phyloP scores from a whole-genome alignment of 495 filamentous ascomycete species.

The Terfezia boudieri region DNA sequence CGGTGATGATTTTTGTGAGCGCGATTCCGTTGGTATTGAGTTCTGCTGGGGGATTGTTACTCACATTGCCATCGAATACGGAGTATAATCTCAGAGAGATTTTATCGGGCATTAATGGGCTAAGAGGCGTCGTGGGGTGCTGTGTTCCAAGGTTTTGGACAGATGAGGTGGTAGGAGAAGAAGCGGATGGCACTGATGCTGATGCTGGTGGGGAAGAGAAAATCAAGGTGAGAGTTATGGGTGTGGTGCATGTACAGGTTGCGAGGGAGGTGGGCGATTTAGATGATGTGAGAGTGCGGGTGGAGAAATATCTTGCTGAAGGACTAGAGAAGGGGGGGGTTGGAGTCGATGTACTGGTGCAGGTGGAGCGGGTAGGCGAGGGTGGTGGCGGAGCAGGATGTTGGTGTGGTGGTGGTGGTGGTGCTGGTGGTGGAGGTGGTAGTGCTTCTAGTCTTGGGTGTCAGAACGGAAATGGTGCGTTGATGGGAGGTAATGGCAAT shows the following conservation, averaged over 20 bases:
- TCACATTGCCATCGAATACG: constrained; percentile 62
- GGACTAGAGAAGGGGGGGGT: constrained; percentile 38
- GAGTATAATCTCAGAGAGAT: constrained; percentile 79
- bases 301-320: constrained; percentile 27
- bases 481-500: no score
- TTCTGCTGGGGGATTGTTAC: constrained; percentile 55
- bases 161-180: constrained; percentile 34
- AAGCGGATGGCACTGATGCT: background rate
- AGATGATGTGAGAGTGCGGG: constrained; percentile 54
- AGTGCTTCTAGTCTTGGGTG: no score
- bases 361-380: constrained; percentile 48
- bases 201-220: constrained; percentile 13
- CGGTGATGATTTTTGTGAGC: constrained; percentile 71
- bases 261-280: constrained; percentile 38
- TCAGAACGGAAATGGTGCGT: no score
- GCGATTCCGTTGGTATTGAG: constrained; percentile 72
- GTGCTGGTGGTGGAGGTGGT: no score
- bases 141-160: constrained; percentile 86
- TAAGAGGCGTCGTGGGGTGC: constrained; percentile 71
- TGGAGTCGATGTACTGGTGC: constrained; percentile 25
- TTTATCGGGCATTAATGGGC: constrained; percentile 55
- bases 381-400: constrained; percentile 52
- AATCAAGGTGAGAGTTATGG: constrained; percentile 32
- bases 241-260: constrained; percentile 66
- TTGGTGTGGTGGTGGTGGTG: constrained; percentile 39